Percentiles rank a stretch among this genome's conserved stretches.
These are phyloP conservation scores for Penicillium sp. DNA, from an alignment of 2,329 filamentous ascomycete genomes.

Conservation along the genomic window DNA sequence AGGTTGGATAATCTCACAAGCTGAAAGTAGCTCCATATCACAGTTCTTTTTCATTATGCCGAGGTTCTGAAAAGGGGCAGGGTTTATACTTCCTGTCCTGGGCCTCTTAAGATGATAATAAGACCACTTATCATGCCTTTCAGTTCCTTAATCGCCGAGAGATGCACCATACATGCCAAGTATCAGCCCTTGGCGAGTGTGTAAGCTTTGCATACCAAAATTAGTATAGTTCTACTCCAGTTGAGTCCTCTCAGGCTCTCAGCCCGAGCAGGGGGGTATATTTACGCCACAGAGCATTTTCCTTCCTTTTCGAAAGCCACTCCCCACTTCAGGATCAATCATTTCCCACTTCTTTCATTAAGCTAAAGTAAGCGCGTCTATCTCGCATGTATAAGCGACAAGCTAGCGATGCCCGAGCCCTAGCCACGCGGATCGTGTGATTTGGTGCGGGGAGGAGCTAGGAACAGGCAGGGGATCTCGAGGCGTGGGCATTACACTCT, in stretches of 20 bases:
- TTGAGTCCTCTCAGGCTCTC: no score
- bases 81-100: background rate
- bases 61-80: background rate
- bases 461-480: constrained; percentile 7
- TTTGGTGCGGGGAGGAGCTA: background rate
- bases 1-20: background rate
- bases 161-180: background rate
- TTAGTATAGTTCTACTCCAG: background rate
- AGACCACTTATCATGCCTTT: background rate
- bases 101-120: background rate
- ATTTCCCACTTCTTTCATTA: background rate
- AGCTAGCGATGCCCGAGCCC: background rate
- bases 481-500: background rate
- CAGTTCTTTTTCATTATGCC: background rate
- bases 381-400: background rate
- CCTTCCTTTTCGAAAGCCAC: background rate
- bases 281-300: background rate
- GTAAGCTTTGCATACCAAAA: background rate
- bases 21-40: background rate
- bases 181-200: background rate
- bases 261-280: constrained; percentile 1
- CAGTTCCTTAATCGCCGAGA: no score
- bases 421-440: constrained; percentile 1
- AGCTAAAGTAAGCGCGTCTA: background rate
- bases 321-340: background rate